phyloP scores from a whole-genome alignment of 805 yeast genomes.

The Tetrapisispora fleetii region DNA sequence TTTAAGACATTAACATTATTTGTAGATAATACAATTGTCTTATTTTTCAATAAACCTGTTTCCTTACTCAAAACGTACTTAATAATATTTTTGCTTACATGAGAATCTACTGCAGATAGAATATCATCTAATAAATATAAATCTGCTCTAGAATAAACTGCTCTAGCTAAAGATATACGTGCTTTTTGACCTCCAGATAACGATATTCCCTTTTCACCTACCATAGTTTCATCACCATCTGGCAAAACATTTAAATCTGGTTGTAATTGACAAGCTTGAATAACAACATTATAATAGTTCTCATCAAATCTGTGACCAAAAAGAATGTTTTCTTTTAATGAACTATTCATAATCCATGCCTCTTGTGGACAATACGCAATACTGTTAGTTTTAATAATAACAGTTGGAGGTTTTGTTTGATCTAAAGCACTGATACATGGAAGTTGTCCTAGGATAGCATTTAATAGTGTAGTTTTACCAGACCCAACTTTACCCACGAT shows the following conservation, averaged over 20 bases:
- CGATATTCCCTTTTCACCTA: conserved; percentile 54
- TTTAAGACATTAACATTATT: conserved; percentile 46
- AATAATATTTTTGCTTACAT: conserved; percentile 50
- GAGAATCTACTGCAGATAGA: conserved; percentile 63
- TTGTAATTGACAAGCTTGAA: conserved; percentile 41
- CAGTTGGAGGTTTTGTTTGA: conserved; percentile 16
- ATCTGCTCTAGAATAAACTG: conserved; percentile 54
- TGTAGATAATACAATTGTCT: conserved; percentile 49
- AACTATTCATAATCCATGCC: conserved; percentile 44
- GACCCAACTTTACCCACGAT: conserved; percentile 60
- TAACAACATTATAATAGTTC: conserved; percentile 33
- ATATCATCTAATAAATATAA: conserved; percentile 55
- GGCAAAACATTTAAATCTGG: conserved; percentile 40
- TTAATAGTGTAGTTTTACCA: conserved; percentile 53
- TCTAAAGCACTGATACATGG: conserved; percentile 27
- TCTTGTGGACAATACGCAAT: conserved; percentile 55
- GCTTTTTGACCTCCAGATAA: conserved; percentile 58
- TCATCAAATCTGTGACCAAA: conserved; percentile 41
- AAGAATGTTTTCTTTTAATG: conserved; percentile 41
- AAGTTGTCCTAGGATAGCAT: conserved; percentile 47
- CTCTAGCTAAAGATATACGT: conserved; percentile 55
- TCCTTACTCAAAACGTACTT: conserved; percentile 36
- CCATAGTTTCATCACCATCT: conserved; percentile 45
- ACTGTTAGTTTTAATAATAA: conserved; percentile 24
- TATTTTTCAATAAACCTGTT: conserved; percentile 39